Evolutionary conservation across 2,329 filamentous ascomycete genomes (phyloP), one percentile per base, ranked within the genome.

Genomic region (Stagonosporopsis tanaceti): DNA sequence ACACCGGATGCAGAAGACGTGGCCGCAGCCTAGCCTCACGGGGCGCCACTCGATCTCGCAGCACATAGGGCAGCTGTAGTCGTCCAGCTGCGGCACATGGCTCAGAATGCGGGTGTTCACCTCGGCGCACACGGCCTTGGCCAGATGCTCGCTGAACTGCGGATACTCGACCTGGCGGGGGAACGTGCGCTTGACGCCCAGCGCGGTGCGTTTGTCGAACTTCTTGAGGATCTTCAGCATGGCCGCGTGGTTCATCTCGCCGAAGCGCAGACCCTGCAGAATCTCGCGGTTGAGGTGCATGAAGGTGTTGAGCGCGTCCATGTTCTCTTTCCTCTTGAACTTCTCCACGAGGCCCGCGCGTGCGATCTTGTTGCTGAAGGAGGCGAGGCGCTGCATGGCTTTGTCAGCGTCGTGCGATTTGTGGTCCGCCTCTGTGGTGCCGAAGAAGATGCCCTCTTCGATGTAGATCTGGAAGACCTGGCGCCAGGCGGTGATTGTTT

Each of bases 151-250:
- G 35, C 89, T 84, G 45, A 84, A 83, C 22, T 85, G 82, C 3
- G 86, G 84, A 40, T 74, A 74, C 50, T 82, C 79, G 50, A 91
- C 82, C 24, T 82, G 79, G 8, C 81, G 78, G 0, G 87, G 86
- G 63, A 92, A 90, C 0, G 81, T 82, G 34, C 84, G 79, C 37
- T 87, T 87, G 1, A 89, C 87, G 25, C 89, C 87, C 20, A 96
- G 80, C 0, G 89, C 87, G 1, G 92, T 96, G 57, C 87, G 86
- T 76, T 96, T 96, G 77, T 95, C 91, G 72, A 96, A 96, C 77
- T 94, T 96, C 75, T 96, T 96, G 50, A 96, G 78, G 48, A 96
- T 96, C 75, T 96, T 96, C 32, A 80, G 81, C 67, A 95, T 86
- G 1, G 92, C 92, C 28, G 84, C 84, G 63, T 86, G 85, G 68